Evolutionary conservation across 1,284 basidiomycete genomes (phyloP), one percentile per base, ranked within the genome.

Genomic region (Moesziomyces globuligerus): DNA sequence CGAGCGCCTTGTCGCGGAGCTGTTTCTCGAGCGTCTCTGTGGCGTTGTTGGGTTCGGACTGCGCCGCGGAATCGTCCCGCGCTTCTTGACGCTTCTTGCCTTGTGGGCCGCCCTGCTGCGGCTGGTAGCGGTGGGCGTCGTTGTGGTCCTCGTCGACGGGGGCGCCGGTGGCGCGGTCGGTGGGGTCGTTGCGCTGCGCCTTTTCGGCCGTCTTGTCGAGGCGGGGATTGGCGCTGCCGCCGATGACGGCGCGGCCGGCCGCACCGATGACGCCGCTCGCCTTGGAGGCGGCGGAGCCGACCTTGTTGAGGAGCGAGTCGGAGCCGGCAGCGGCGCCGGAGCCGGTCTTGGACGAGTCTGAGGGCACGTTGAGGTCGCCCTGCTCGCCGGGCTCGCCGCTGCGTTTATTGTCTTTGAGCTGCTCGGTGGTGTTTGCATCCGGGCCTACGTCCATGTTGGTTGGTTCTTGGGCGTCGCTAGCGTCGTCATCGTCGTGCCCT

Each of bases 231-330:
- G 28, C 39, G 29, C 46, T 37, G 13, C 44, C 18, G 15, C 68
- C 55, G 13, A 66, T 65, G 21, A 72, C 72, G 13, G 61, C 65
- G 24, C 66, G 44, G 1, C 73, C 66, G 15, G 71, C 73, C 1
- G 72, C 88, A 75, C 92, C 91, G 42, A 88, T 84, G 1, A 93
- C 87, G 6, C 87, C 86, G 20, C 90, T 89, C 41, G 86, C 85
- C 58, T 88, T 86, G 9, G 85, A 84, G 20, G 85, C 83, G 13
- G 86, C 85, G 18, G 85, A 76, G 20, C 65, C 65, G 34, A 72
- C 64, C 49, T 64, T 59, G 44, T 57, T 46, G 24, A 72, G 55
- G 7, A 70, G 24, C 36, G 57, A 61, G 29, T 57, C 52, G 38
- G 57, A 46, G 13, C 71, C 66, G 15, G 65, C 70, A 7, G 54